These are phyloP conservation scores for Cladosporium sp. DNA, from an alignment of 2,329 filamentous ascomycete species.

Conservation along the genomic window DNA sequence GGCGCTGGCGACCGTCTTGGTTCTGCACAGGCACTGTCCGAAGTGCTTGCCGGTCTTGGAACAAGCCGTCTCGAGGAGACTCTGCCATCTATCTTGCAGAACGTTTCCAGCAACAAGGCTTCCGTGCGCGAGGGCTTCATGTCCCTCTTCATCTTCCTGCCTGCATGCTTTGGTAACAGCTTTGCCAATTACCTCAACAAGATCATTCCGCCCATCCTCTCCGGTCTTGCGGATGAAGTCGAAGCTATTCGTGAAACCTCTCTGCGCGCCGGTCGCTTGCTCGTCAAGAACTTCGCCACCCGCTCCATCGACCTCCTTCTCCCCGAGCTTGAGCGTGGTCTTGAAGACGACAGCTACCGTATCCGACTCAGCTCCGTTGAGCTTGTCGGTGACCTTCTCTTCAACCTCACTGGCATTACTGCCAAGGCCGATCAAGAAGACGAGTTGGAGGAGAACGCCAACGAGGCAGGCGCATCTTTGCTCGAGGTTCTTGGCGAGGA, in stretches of 20 bases:
- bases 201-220: conserved; percentile 91
- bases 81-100: conserved; percentile 90
- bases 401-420: conserved; percentile 93
- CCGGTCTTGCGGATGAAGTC: conserved; percentile 89
- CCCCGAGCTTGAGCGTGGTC: conserved; percentile 88
- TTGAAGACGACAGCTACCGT: conserved; percentile 95
- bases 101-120: conserved; percentile 84
- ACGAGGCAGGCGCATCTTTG: conserved; percentile 86
- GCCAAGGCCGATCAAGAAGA: conserved; percentile 70
- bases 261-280: conserved; percentile 80
- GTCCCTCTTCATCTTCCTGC: conserved; percentile 98
- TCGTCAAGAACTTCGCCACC: conserved; percentile 97
- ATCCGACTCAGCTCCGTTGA: conserved; percentile 98
- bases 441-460: conserved; percentile 71
- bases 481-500: conserved; percentile 92
- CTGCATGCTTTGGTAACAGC: conserved; percentile 97
- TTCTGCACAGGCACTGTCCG: conserved; percentile 90
- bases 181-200: conserved; percentile 92
- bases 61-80: conserved; percentile 92
- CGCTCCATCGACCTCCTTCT: conserved; percentile 89
- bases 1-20: conserved; percentile 93
- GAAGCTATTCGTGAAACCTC: conserved; percentile 97
- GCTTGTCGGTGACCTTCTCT: conserved; percentile 89
- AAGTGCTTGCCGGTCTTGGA: conserved; percentile 90
- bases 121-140: conserved; percentile 97